These are phyloP conservation scores for Theobroma cacao DNA, from an alignment of 345 rosid species.

Conservation along the genomic window DNA sequence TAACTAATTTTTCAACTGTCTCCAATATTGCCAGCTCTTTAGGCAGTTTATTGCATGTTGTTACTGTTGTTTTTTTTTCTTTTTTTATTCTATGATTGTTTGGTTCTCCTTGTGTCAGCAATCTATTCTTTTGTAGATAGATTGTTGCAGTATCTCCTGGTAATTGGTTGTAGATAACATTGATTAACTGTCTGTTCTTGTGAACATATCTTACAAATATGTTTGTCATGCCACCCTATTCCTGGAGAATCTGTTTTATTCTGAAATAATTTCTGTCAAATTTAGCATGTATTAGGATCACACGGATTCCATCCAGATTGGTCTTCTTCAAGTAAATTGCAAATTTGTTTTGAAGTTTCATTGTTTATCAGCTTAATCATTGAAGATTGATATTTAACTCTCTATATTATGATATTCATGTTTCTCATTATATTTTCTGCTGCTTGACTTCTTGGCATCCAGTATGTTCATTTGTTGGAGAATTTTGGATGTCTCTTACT, in stretches of 20 bases:
- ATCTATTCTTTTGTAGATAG: neutral
- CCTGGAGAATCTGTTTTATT: neutral
- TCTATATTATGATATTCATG: neutral
- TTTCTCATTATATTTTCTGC: neutral
- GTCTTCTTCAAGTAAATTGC: neutral
- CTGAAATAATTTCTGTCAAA: neutral
- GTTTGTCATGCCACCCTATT: neutral
- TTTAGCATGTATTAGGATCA: neutral
- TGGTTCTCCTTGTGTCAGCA: neutral
- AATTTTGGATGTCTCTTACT: neutral
- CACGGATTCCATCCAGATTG: neutral
- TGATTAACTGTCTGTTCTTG: neutral
- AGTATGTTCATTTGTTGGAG: neutral
- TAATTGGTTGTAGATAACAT: neutral
- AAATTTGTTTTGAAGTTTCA: neutral
- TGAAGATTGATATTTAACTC: neutral
- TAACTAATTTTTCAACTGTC: neutral
- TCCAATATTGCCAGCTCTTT: neutral
- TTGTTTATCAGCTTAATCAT: neutral
- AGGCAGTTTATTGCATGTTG: neutral
- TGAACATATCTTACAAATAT: neutral
- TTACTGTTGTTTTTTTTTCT: neutral
- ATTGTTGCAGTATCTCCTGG: neutral
- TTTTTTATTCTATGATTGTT: neutral
- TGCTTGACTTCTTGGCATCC: neutral